Percentiles rank a stretch among this genome's conserved stretches.
These are phyloP conservation scores for Hyaloraphidium curvatum DNA, from an alignment of 192 early-diverging fungal genomes.

Conservation along the genomic window DNA sequence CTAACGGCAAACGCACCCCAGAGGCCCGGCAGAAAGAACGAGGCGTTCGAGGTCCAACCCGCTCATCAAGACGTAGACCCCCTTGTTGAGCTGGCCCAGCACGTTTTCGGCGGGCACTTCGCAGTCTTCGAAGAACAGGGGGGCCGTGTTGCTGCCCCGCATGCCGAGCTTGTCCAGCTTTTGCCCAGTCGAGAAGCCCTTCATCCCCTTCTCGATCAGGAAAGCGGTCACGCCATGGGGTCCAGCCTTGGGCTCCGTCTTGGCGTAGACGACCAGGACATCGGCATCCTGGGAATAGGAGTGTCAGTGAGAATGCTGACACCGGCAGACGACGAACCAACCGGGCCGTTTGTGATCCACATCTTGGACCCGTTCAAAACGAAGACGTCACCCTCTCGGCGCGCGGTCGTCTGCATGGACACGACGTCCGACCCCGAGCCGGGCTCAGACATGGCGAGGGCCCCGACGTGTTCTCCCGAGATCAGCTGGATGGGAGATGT, in stretches of 20 bases:
- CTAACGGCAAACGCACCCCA: constrained; percentile 32
- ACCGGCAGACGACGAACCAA: too few relatives aligned
- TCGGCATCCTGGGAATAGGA: constrained; percentile 63
- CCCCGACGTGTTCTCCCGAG: constrained; percentile 70
- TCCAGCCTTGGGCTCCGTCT: constrained; percentile 59
- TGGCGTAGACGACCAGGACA: constrained; percentile 79
- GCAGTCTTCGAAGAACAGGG: constrained; percentile 86
- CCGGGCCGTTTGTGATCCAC: constrained; percentile 84
- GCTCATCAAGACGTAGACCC: constrained; percentile 90
- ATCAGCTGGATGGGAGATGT: constrained; percentile 32
- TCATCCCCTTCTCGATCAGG: constrained; percentile 68
- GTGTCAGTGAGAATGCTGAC: too few relatives aligned
- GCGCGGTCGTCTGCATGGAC: constrained; percentile 62
- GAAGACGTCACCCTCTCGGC: constrained; percentile 43
- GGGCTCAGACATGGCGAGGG: constrained; percentile 87
- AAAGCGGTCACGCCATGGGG: constrained; percentile 88
- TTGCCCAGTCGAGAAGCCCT: constrained; percentile 63
- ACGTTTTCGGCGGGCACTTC: constrained; percentile 78
- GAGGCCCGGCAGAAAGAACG: constrained; percentile 73
- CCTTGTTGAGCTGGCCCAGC: constrained; percentile 58
- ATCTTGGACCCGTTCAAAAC: constrained; percentile 74
- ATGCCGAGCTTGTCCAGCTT: constrained; percentile 94
- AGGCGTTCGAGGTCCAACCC: constrained; percentile 81
- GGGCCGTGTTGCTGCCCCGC: constrained; percentile 89
- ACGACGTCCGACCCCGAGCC: constrained; percentile 83